Evolutionary conservation across 768 basidiomycete species (phyloP), one percentile per base, ranked within the genome.

Genomic region (Austroboletus eburneus): DNA sequence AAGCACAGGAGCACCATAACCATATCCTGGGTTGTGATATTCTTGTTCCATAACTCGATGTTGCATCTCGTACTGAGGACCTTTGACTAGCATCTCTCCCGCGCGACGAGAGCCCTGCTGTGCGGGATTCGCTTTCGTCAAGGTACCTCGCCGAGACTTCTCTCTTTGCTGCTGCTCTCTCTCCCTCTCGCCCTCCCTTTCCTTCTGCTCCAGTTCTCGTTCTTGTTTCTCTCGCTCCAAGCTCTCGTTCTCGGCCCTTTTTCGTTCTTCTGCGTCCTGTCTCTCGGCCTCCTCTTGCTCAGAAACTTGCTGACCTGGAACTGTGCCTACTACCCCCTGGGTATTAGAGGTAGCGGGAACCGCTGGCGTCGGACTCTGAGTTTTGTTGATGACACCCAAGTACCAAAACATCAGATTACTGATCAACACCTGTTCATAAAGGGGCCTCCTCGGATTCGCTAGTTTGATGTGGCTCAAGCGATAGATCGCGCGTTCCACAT

Each of bases 371-470:
- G 75, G 71, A 43, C 61, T 77, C 58, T 84, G 85, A 17, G 90
- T 80, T 69, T 95, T 93, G 68, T 97, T 96, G 69, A 97, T 98
- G 55, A 97, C 85, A 12, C 94, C 91, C 30, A 99, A 77, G 64
- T 98, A 99, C 96, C 96, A 99, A 75, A 99, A 98, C 91, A 95
- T 96, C 58, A 92, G 72, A 63, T 92, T 92, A 62, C 87, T 90
- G 66, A 90, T 91, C 47, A 91, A 72, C 44, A 88, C 96, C 67
- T 99, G 96, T 72, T 99, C 96, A 60, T 96, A 98, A 16, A 99
- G 75, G 22, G 96, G 94, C 37, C 96, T 78, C 48, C 96, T 78
- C 9, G 96, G 94, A 69, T 98, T 99, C 18, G 96, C 96, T 37
- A 99, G 76, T 68, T 99, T 99, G 75, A 99, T 99, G 63, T 99